A percentile compares a stretch with the other conserved stretches of the same genome.
These are phyloP conservation scores for Hydnum rufescens DNA, from an alignment of 768 basidiomycete species.

Conservation along the genomic window DNA sequence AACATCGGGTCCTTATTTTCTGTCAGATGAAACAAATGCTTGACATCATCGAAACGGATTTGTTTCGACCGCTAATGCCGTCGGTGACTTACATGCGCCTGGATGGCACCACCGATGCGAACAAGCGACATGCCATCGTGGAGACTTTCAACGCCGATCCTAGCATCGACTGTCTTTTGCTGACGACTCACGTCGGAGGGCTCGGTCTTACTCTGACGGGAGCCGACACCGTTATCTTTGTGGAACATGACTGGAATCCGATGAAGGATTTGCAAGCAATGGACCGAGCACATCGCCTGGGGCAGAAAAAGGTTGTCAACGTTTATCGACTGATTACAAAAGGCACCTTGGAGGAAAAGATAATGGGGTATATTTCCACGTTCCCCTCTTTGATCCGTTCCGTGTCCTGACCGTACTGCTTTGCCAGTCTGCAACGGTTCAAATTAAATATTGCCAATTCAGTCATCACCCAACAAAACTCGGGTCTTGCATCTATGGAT, in stretches of 20 bases:
- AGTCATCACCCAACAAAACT: conserved; percentile 92
- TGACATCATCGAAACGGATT: conserved; percentile 84
- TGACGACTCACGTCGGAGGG: conserved; percentile 95
- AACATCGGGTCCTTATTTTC: conserved; percentile 97
- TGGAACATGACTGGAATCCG: conserved; percentile 99
- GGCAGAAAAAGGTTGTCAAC: conserved; percentile 97
- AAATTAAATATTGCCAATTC: conserved; percentile 96
- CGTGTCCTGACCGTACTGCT: background rate
- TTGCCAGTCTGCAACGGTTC: conserved; percentile 77
- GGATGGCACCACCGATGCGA: conserved; percentile 80
- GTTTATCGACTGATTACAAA: conserved; percentile 95
- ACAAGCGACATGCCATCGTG: conserved; percentile 88
- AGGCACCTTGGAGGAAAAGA: conserved; percentile 95
- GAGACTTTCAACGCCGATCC: conserved; percentile 98
- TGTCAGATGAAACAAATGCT: conserved; percentile 99
- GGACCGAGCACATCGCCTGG: conserved; percentile 95
- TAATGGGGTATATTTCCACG: conserved; percentile 69
- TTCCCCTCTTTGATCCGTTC: background rate
- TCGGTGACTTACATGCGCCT: conserved; percentile 96
- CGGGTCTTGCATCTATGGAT: conserved; percentile 86
- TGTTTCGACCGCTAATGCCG: conserved; percentile 86
- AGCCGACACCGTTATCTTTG: conserved; percentile 97
- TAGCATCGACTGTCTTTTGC: conserved; percentile 83
- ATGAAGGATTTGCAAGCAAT: conserved; percentile 99
- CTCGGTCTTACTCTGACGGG: conserved; percentile 90